Base-by-base conservation (phyloP, 306 rosid species). In the Cucurbita pepo region DNA sequence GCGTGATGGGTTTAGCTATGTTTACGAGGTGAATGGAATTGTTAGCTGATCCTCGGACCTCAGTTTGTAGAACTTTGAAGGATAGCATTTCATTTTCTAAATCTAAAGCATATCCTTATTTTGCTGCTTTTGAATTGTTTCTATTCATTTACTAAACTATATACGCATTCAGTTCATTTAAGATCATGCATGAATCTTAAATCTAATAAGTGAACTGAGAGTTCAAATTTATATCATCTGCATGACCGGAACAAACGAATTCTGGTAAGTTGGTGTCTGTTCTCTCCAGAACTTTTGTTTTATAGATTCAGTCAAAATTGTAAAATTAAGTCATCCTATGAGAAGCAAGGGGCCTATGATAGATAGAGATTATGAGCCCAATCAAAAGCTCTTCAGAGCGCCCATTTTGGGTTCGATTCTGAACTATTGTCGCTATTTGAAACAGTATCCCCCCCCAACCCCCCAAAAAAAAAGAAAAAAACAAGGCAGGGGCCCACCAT, bases 1-100 rank as follows among this genome's bases (percentile, higher is more conserved):
- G 56, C 85, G 14, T 87, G 82, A 85, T 69, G 21, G 47, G 25
- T 18, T 48, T 34, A 63, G n/a, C 70, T 63, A n/a, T 25, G 25
- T 38, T 16, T n/a, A 63, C 14, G 6, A 18, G 52, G 50, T 10
- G 34, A 38, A 38, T 18, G 51, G 51, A 63, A 9, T 41, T 21
- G 10, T n/a, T 63, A 8, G 70, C 8, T 63, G 70, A 63, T 63
- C 70, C 16, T 48, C 10, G 70, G 18, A 40, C 70, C 16, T 48
- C n/a, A 48, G 43, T 69, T 69, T 69, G 73, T 69, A 69, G 25
- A 30, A 47, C 73, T 47, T 69, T 7, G 21, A 69, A 43, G 43
- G 14, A 44, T 9, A 69, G 38, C 25, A 48, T 67, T 69, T 66
- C 40, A 19, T 40, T 41, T 63, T 10, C 69, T 61, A 66, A 44